These are phyloP conservation scores for Xylaria telfairii DNA, from an alignment of 495 filamentous ascomycete genomes.

Conservation along the genomic window DNA sequence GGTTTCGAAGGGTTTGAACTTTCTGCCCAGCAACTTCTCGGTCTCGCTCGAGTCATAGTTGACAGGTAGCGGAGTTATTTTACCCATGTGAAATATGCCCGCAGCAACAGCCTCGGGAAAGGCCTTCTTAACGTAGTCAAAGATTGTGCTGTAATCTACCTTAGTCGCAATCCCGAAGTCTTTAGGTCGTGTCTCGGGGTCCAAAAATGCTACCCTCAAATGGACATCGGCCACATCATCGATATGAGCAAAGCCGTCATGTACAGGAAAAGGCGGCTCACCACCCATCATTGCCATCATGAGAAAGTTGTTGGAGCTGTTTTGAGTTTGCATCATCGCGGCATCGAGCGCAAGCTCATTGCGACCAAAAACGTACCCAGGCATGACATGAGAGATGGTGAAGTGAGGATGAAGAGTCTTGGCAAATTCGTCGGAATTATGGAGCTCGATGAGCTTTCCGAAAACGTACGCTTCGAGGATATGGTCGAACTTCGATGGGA, in stretches of 20 bases:
- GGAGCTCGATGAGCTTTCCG: slow-evolving; percentile 42
- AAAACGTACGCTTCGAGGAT: slow-evolving; percentile 43
- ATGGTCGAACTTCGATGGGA: slow-evolving; percentile 23
- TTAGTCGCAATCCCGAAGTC: slow-evolving; percentile 32
- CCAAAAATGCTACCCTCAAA: slow-evolving; percentile 40
- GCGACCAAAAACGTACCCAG: slow-evolving; percentile 45
- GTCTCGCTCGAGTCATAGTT: slow-evolving; percentile 46
- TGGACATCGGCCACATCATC: slow-evolving; percentile 50
- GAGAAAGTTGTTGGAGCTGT: slow-evolving; percentile 36
- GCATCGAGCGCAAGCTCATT: slow-evolving; percentile 46
- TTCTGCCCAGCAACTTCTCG: slow-evolving; percentile 52
- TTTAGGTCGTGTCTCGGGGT: slow-evolving; percentile 35
- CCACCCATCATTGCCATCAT: slow-evolving; percentile 34
- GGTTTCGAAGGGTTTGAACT: slow-evolving; percentile 50
- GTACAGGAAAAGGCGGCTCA: slow-evolving; percentile 27
- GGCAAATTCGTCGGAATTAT: slow-evolving; percentile 43
- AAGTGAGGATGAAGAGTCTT: slow-evolving; percentile 41
- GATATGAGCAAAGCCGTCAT: slow-evolving; percentile 40
- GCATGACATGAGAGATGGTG: slow-evolving; percentile 47
- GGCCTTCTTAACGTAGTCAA: slow-evolving; percentile 27
- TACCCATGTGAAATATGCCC: slow-evolving; percentile 30
- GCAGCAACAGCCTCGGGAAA: slow-evolving; percentile 34
- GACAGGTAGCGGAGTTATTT: slow-evolving; percentile 24
- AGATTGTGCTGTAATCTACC: slow-evolving; percentile 22
- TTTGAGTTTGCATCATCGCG: slow-evolving; percentile 30